phyloP scores from a whole-genome alignment of 257 asterid genomes.

The Nicotiana attenuata region DNA sequence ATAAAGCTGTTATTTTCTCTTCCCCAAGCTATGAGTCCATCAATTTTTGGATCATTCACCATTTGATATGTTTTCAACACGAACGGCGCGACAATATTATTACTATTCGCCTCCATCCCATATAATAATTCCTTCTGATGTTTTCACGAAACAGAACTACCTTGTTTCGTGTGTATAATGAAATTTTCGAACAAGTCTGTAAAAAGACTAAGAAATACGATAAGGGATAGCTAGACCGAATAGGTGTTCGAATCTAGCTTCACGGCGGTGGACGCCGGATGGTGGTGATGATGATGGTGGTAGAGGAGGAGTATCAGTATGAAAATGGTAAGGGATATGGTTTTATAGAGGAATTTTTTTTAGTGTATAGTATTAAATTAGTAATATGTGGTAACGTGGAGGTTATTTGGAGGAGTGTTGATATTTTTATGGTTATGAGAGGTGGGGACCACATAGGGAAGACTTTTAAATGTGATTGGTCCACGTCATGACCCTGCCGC shows the following conservation, averaged over 20 bases:
- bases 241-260: background rate
- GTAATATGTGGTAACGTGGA: slow-evolving; percentile 25
- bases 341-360: background rate
- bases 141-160: too few relatives aligned
- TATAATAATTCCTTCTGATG: background rate
- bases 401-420: slow-evolving; percentile 9
- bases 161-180: too few relatives aligned
- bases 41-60: slow-evolving; percentile 63
- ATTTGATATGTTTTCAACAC: slow-evolving; percentile 83
- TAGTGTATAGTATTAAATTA: slow-evolving; percentile 14
- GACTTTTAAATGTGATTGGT: background rate
- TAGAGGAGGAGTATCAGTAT: slow-evolving; percentile 7
- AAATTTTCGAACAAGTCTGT: too few relatives aligned
- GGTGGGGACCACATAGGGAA: background rate
- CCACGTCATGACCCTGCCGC: slow-evolving; percentile 11
- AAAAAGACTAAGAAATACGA: too few relatives aligned
- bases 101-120: slow-evolving; percentile 36
- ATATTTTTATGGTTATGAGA: slow-evolving; percentile 22
- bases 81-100: slow-evolving; percentile 45
- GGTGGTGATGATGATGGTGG: background rate
- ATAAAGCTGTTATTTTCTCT: slow-evolving; percentile 55
- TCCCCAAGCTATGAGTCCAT: slow-evolving; percentile 62
- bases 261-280: background rate
- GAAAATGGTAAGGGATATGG: slow-evolving; percentile 13
- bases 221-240: too few relatives aligned